Evolutionary conservation across 306 rosid species (phyloP).

Genomic region (Trifolium fragiferum): DNA sequence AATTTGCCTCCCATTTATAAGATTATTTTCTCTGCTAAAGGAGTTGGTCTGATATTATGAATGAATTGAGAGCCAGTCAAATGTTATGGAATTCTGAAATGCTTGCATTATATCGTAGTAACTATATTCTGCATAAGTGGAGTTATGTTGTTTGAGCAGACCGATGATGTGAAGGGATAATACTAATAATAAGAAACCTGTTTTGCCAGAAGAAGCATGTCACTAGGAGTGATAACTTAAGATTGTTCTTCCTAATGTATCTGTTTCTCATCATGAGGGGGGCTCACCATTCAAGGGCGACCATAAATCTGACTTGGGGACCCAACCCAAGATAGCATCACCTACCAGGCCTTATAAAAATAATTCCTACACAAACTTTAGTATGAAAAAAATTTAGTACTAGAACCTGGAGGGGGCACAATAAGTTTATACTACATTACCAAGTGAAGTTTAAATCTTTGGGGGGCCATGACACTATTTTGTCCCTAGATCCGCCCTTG

Average conservation of each 20-base stretch:
- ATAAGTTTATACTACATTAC: not conserved
- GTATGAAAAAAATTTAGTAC: not conserved
- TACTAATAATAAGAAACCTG: conserved; percentile 35
- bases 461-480: not conserved
- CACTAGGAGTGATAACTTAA: conserved; percentile 15
- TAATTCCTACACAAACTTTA: not conserved
- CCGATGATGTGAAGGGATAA: conserved; percentile 31
- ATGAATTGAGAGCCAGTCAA: conserved; percentile 48
- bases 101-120: conserved; percentile 53
- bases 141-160: conserved; percentile 42
- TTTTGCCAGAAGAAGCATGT: conserved; percentile 38
- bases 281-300: not conserved
- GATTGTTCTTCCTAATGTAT: conserved; percentile 21
- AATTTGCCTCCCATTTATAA: conserved; percentile 56
- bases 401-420: not conserved
- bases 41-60: conserved; percentile 60
- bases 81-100: conserved; percentile 56
- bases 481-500: not conserved
- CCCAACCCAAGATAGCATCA: not conserved
- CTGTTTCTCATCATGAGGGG: conserved; percentile 23
- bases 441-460: not conserved
- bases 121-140: conserved; percentile 48
- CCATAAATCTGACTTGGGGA: not conserved
- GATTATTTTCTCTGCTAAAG: conserved; percentile 50
- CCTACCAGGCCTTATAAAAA: not conserved